Conservation (phyloP, 768 basidiomycete genomes). For the Lactarius indigo region DNA sequence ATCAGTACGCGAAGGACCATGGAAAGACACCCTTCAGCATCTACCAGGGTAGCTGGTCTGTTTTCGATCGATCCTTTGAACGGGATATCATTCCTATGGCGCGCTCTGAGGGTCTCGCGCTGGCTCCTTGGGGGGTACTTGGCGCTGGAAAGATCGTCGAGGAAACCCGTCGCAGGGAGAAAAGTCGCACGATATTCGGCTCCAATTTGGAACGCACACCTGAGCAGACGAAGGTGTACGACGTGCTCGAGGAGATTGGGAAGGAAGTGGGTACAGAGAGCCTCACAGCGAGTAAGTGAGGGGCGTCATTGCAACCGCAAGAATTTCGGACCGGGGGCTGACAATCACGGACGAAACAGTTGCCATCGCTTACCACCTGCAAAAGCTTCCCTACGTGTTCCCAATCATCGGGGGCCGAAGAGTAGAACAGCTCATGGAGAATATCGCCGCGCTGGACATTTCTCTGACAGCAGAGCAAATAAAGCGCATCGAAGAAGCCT, state of each 20-base stretch:
- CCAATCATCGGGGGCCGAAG: conserved; percentile 39
- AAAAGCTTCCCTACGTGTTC: conserved; percentile 36
- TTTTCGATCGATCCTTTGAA: conserved; percentile 38
- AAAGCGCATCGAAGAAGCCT: too few relatives aligned
- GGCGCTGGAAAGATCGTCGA: conserved; percentile 38
- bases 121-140: conserved; percentile 37
- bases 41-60: conserved; percentile 39
- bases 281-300: conserved; percentile 21
- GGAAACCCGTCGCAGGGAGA: conserved; percentile 30
- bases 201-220: conserved; percentile 35
- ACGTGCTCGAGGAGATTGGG: conserved; percentile 40
- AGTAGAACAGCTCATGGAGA: conserved; percentile 34
- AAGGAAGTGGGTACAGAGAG: conserved; percentile 35
- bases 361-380: conserved; percentile 46
- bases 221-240: neutral
- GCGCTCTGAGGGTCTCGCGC: conserved; percentile 5
- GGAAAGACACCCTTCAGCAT: conserved; percentile 42
- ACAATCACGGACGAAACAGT: conserved; percentile 27
- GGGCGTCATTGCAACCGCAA: neutral
- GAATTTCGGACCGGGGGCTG: neutral
- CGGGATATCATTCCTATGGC: conserved; percentile 40
- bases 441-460: too few relatives aligned
- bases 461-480: neutral
- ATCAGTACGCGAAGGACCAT: conserved; percentile 18
- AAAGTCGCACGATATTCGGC: conserved; percentile 31